Conservation (phyloP, 1,284 basidiomycete genomes). For the Porodaedalea pini region DNA sequence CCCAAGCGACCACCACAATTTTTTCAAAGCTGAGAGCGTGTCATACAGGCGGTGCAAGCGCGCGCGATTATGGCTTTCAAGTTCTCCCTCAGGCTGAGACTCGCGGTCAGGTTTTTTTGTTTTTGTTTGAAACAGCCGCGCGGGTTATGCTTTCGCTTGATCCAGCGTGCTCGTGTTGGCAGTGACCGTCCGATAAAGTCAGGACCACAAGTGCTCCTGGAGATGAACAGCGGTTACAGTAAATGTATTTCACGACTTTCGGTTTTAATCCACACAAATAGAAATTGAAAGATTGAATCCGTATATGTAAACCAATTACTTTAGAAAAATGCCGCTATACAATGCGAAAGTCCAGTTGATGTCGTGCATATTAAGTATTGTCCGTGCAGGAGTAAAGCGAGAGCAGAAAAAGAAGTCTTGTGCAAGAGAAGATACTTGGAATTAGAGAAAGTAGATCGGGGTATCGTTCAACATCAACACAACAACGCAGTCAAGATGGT, state of each 20-base stretch:
- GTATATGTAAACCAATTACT: too few relatives aligned
- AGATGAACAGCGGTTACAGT: too few relatives aligned
- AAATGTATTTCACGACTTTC: too few relatives aligned
- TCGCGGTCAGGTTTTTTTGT: conserved; percentile 75
- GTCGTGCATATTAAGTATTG: not conserved
- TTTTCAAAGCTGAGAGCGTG: not conserved
- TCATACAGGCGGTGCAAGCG: conserved; percentile 45
- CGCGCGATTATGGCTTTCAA: conserved; percentile 49
- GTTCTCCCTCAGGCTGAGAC: conserved; percentile 46
- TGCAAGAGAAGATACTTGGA: not conserved
- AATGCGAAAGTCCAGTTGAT: not conserved
- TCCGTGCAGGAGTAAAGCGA: not conserved
- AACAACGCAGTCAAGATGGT: not conserved
- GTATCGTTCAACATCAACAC: not conserved
- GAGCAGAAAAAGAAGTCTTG: not conserved
- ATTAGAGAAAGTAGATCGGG: not conserved
- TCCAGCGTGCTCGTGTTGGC: too few relatives aligned
- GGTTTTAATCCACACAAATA: too few relatives aligned
- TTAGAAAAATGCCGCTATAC: too few relatives aligned
- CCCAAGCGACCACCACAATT: too few relatives aligned
- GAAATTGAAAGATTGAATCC: too few relatives aligned
- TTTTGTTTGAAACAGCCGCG: conserved; percentile 65
- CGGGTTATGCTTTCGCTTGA: conserved; percentile 78
- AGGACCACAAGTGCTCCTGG: too few relatives aligned
- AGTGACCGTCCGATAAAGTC: too few relatives aligned